Evolutionary conservation across 371 early-diverging fungal genomes (phyloP).

Genomic region (Gilbertella persicaria): DNA sequence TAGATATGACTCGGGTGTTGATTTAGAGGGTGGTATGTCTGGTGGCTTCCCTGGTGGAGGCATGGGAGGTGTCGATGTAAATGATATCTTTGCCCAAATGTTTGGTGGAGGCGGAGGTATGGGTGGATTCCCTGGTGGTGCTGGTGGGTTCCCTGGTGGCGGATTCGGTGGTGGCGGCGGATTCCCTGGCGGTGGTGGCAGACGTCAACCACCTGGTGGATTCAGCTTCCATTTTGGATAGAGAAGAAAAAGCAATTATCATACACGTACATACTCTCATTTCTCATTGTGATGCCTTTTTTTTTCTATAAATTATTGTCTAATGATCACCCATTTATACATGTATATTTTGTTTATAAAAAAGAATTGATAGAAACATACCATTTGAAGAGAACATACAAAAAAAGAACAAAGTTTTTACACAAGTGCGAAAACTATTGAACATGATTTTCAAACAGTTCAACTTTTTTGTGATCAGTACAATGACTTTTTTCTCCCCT

Average conservation of each 20-base stretch:
- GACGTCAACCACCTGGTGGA: constrained; percentile 38
- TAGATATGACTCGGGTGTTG: constrained; percentile 78
- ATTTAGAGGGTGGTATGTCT: constrained; percentile 70
- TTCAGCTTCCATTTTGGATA: constrained; percentile 59
- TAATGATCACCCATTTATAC: no score
- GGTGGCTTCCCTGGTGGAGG: constrained; percentile 53
- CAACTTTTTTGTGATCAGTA: no score
- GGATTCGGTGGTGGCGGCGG: constrained; percentile 25
- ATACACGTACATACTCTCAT: neutral
- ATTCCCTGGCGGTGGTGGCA: constrained; percentile 19
- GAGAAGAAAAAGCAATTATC: neutral
- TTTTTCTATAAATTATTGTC: neutral
- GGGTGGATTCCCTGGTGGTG: constrained; percentile 40
- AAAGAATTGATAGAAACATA: no score
- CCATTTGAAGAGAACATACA: no score
- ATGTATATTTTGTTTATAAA: no score
- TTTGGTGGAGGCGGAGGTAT: constrained; percentile 51
- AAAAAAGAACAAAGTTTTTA: no score
- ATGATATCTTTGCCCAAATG: constrained; percentile 69
- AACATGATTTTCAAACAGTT: no score
- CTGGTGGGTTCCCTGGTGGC: constrained; percentile 20
- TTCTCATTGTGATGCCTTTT: neutral
- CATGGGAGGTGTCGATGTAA: constrained; percentile 47
- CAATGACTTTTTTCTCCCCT: no score
- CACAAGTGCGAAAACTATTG: no score